A percentile compares a stretch with the other conserved stretches of the same genome.
Evolutionary conservation across 345 rosid species (phyloP).

Genomic region (Dipteronia sinensis): DNA sequence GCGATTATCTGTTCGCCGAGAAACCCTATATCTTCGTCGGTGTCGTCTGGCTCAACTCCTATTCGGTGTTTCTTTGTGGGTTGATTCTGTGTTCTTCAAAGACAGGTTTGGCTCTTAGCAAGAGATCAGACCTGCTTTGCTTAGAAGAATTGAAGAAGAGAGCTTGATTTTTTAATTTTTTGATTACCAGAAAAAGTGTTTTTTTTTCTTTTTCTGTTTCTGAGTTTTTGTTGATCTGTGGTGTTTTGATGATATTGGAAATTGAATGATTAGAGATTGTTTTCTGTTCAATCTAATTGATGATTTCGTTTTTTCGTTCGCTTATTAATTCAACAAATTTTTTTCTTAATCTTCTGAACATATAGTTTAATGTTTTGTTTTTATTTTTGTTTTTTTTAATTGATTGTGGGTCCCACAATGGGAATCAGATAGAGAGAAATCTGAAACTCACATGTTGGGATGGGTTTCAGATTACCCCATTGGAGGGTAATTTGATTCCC

Average conservation of each 20-base stretch:
- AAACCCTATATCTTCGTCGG: constrained; percentile 83
- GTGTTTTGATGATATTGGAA: neutral
- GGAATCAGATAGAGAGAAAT: too few relatives aligned
- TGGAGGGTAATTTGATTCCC: too few relatives aligned
- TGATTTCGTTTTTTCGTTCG: neutral
- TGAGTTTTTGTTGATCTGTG: neutral
- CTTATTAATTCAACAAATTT: neutral
- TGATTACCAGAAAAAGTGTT: neutral
- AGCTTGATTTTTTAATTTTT: constrained; percentile 31
- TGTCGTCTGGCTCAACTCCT: constrained; percentile 63
- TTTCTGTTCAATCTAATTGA: neutral
- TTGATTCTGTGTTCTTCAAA: constrained; percentile 35
- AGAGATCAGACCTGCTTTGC: constrained; percentile 47
- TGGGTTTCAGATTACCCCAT: too few relatives aligned
- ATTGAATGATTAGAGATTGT: neutral
- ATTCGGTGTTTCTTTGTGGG: constrained; percentile 64
- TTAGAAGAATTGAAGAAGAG: constrained; percentile 67
- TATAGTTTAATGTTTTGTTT: neutral
- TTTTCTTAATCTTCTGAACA: neutral
- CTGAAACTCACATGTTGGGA: too few relatives aligned
- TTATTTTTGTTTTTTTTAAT: too few relatives aligned
- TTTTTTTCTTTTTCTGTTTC: too few relatives aligned
- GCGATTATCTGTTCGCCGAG: constrained; percentile 64
- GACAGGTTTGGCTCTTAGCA: constrained; percentile 27
- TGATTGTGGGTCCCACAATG: too few relatives aligned